Evolutionary conservation across 177 flowering plant species (phyloP).

Genomic region (Telopea speciosissima): DNA sequence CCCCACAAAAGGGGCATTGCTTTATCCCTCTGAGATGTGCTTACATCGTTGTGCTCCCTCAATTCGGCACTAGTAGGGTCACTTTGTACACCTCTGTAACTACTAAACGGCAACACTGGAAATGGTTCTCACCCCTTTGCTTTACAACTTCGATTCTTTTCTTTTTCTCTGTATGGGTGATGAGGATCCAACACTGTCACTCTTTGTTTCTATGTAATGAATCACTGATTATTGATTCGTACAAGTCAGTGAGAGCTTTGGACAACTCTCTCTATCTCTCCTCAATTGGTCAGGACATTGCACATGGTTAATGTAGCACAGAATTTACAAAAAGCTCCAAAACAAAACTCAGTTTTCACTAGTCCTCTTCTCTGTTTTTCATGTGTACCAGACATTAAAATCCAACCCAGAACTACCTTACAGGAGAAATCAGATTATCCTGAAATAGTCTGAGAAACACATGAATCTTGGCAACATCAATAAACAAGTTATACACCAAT

Average conservation of each 20-base stretch:
- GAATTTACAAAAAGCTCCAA: no score
- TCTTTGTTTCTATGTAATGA: no score
- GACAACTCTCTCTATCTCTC: no score
- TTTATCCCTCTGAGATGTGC: constrained; percentile 2
- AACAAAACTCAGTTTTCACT: no score
- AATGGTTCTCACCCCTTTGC: neutral
- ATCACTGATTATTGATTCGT: no score
- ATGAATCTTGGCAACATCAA: neutral
- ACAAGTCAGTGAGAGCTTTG: no score
- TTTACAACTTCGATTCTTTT: neutral
- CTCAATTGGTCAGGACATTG: no score
- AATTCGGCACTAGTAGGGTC: constrained; percentile 5
- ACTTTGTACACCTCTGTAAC: neutral
- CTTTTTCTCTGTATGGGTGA: neutral
- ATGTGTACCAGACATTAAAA: neutral
- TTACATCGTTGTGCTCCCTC: no score
- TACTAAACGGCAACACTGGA: neutral
- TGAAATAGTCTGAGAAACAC: neutral
- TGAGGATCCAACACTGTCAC: no score
- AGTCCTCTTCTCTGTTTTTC: no score
- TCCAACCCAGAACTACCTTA: constrained; percentile 2
- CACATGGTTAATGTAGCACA: no score
- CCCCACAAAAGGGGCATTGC: constrained; percentile 1
- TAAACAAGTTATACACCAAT: neutral
- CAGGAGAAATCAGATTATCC: neutral